Base-by-base conservation (phyloP, 108 stramenopile species). In the Aurantiochytrium sp. region DNA sequence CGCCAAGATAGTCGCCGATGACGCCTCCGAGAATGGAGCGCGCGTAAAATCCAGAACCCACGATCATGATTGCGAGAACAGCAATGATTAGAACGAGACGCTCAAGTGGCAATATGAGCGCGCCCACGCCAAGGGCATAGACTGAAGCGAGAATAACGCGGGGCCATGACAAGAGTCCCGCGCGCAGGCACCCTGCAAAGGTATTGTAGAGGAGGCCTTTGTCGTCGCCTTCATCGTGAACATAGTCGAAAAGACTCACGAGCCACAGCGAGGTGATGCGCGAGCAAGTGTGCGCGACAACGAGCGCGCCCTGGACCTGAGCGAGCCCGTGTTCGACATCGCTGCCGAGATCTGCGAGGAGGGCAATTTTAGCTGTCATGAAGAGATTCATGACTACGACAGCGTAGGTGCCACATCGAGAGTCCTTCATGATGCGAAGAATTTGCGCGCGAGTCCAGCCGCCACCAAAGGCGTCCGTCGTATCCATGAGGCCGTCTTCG, bases 341-440 rank as follows among this genome's bases (percentile, higher is more conserved):
- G 44, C 51, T 47, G 25, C 93, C 95, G 44, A 93, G 60, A 4
- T 89, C 51, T 18, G 91, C 94, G 28, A 95, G 87, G 23, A 95
- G 72, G 71, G 94, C 87, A n/a, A 94, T 71, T 87, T 96, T 96
- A 16, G 90, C 73, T 55, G 94, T 60, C 45, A 95, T 87, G 90
- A 93, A 95, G 25, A 96, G 23, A 3, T 90, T 59, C 87, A 96
- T 90, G 60, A 89, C 92, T 25, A 95, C 95, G 89, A 94, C 95
- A 10, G 95, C 96, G 91, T 93, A 96, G 16, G 96, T 96, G 4
- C 96, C 96, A 42, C 95, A 60, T 5, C 96, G 90, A 35, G 95
- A 93, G 88, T 96, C 96, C 12, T 95, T 94, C 96, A 96, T 96
- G 87, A 96, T 96, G 57, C 91, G 93, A 18, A 96, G 89, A 44